Percentiles rank a stretch among this genome's conserved stretches.
phyloP scores from a whole-genome alignment of 192 early-diverging fungal genomes.

The Coemansia sp. region DNA sequence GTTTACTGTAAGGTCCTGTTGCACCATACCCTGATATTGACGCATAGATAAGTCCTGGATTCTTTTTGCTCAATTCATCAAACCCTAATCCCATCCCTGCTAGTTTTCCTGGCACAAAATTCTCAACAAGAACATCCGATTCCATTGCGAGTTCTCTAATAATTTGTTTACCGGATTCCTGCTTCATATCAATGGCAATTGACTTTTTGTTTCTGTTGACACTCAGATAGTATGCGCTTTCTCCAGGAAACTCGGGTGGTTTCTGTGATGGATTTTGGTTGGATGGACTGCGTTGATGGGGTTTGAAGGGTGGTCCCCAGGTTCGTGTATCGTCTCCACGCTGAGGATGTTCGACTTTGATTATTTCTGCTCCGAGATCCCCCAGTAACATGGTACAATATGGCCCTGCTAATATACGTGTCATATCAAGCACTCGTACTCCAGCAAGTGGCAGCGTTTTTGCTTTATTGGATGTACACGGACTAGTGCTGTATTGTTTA shows the following conservation, averaged over 20 bases:
- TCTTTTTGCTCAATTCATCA: conserved; percentile 62
- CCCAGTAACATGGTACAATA: conserved; percentile 79
- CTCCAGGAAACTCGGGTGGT: conserved; percentile 49
- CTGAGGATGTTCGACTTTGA: conserved; percentile 85
- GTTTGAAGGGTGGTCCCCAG: conserved; percentile 73
- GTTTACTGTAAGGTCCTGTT: conserved; percentile 75
- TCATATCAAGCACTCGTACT: conserved; percentile 70
- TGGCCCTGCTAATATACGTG: conserved; percentile 73
- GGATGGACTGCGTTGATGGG: conserved; percentile 8
- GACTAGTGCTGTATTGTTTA: conserved; percentile 4
- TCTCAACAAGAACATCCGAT: conserved; percentile 87
- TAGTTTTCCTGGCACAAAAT: conserved; percentile 88
- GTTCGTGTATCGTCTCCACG: conserved; percentile 85
- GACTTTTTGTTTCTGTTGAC: conserved; percentile 93
- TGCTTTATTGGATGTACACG: not conserved
- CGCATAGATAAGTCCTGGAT: conserved; percentile 83
- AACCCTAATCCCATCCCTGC: conserved; percentile 74
- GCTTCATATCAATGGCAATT: conserved; percentile 83
- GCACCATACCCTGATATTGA: conserved; percentile 86
- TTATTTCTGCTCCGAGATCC: conserved; percentile 82
- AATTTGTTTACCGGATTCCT: conserved; percentile 59
- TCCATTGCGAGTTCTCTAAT: conserved; percentile 64
- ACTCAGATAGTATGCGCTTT: conserved; percentile 88
- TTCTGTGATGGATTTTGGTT: conserved; percentile 24
- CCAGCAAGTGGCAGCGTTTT: conserved; percentile 58